A percentile compares a stretch with the other conserved stretches of the same genome.
These are phyloP conservation scores for Sporothrix phasma DNA, from an alignment of 2,329 filamentous ascomycete genomes.

Conservation along the genomic window DNA sequence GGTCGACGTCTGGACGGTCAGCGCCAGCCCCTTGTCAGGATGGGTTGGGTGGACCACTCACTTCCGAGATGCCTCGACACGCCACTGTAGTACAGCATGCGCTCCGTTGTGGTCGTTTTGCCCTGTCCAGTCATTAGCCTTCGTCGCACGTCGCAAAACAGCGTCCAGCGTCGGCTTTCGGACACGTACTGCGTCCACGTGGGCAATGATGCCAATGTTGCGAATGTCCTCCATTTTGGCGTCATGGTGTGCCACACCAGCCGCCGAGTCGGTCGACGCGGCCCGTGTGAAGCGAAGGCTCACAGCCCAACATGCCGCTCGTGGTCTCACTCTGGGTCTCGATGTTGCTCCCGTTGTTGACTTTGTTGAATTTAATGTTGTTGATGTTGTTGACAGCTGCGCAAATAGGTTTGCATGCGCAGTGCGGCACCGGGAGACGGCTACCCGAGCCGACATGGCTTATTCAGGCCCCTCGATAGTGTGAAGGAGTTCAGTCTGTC, in stretches of 20 bases:
- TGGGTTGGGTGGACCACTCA: constrained; percentile 25
- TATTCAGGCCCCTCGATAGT: too few species aligned
- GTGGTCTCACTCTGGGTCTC: background rate
- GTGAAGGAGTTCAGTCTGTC: background rate
- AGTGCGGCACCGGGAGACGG: constrained; percentile 1
- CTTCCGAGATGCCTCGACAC: constrained; percentile 75
- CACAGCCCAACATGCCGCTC: background rate
- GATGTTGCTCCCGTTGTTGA: background rate
- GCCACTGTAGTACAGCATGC: constrained; percentile 96
- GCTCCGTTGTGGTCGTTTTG: constrained; percentile 97
- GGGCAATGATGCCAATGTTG: constrained; percentile 97
- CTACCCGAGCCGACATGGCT: constrained; percentile 12
- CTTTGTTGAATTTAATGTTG: too few species aligned
- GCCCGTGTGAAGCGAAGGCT: background rate
- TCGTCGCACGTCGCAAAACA: background rate
- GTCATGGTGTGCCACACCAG: constrained; percentile 24
- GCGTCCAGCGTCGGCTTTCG: constrained; percentile 5
- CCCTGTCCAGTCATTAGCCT: constrained; percentile 40
- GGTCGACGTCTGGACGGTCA: constrained; percentile 64
- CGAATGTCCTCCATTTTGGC: constrained; percentile 53
- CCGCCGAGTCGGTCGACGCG: background rate
- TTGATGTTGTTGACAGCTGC: background rate
- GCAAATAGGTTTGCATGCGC: background rate
- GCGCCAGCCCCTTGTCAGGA: background rate
- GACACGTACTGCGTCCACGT: constrained; percentile 71